Conservation (phyloP, 2,329 filamentous ascomycete species). For the Neurospora sp. region DNA sequence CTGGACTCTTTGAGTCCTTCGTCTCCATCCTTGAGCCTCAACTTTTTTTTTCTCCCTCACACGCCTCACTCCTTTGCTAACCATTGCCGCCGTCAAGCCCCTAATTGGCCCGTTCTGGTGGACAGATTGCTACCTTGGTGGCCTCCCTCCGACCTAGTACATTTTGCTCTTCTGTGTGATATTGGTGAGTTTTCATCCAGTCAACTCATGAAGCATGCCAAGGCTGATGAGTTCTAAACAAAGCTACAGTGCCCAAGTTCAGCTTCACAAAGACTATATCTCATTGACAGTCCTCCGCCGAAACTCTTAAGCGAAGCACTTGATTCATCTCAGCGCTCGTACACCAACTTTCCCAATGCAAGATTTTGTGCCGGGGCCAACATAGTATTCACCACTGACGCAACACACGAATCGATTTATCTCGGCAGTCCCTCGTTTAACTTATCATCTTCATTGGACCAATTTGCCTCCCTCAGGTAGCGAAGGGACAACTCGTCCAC, state of each 20-base stretch:
- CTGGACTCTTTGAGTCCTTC: conserved; percentile 10
- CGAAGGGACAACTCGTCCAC: background rate
- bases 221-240: background rate
- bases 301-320: background rate
- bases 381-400: conserved; percentile 7
- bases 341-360: background rate
- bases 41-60: conserved; percentile 6
- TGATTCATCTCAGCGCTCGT: background rate
- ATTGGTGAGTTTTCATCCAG: conserved; percentile 32
- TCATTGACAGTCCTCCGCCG: background rate
- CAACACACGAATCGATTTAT: conserved; percentile 3
- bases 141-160: conserved; percentile 9
- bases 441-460: conserved; percentile 3
- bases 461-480: conserved; percentile 6
- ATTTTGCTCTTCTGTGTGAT: conserved; percentile 29
- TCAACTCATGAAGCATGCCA: conserved; percentile 3
- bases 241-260: background rate
- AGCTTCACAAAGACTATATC: background rate
- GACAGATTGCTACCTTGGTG: conserved; percentile 21
- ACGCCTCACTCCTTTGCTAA: conserved; percentile 13
- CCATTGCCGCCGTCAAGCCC: conserved; percentile 8
- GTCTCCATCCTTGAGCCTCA: conserved; percentile 17
- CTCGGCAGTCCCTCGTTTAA: conserved; percentile 11
- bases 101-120: conserved; percentile 17
- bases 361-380: background rate